phyloP scores from a whole-genome alignment of 2,329 filamentous ascomycete species.

The Alternaria solani region DNA sequence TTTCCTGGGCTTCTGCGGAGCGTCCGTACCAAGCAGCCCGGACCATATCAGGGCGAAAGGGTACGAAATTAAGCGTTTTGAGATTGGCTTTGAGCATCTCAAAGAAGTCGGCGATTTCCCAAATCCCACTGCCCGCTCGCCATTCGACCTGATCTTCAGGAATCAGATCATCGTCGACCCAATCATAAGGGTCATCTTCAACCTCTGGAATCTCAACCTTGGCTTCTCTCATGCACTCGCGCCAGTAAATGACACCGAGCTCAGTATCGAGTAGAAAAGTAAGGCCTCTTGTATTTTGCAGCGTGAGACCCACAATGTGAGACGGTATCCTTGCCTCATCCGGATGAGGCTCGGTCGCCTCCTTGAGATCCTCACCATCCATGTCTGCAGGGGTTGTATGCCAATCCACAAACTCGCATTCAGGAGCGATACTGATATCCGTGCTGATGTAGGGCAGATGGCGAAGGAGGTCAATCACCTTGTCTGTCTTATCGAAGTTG shows the following conservation, averaged over 20 bases:
- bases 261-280: constrained; percentile 19
- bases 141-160: constrained; percentile 12
- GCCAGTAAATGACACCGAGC: constrained; percentile 19
- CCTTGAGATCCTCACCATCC: constrained; percentile 1
- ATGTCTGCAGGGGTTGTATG: not conserved
- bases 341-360: not conserved
- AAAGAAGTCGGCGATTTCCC: constrained; percentile 24
- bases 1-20: not conserved
- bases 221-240: constrained; percentile 4
- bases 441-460: constrained; percentile 6
- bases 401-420: constrained; percentile 7
- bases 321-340: constrained; percentile 9
- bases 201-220: not conserved
- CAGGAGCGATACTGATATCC: constrained; percentile 6
- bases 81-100: constrained; percentile 19
- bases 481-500: constrained; percentile 13
- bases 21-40: not conserved
- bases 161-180: constrained; percentile 1
- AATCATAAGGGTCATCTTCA: constrained; percentile 8
- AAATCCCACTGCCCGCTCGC: constrained; percentile 10
- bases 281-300: not conserved
- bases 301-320: constrained; percentile 18
- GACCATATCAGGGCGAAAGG: not conserved
- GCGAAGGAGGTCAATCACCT: constrained; percentile 22
- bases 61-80: constrained; percentile 17